Conservation (phyloP, 2,329 filamentous ascomycete species). For the Bipolaris zeicola region DNA sequence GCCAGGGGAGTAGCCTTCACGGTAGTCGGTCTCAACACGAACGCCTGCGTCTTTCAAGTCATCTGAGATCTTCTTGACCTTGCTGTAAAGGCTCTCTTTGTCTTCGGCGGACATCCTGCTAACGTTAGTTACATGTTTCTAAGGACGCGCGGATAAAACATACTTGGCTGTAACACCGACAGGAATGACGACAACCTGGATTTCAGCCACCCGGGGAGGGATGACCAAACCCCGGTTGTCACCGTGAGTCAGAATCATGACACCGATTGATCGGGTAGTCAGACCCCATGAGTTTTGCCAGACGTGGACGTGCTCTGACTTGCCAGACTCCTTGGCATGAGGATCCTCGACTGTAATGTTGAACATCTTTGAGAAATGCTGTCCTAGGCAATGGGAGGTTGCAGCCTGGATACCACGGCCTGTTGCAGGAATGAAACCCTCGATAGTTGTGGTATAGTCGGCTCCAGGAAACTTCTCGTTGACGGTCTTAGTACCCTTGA, state of each 20-base stretch:
- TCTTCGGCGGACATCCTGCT: conserved; percentile 67
- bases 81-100: conserved; percentile 73
- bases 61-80: conserved; percentile 72
- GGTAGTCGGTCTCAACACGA: conserved; percentile 78
- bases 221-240: conserved; percentile 95
- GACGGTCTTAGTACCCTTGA: conserved; percentile 92
- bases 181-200: conserved; percentile 85
- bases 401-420: conserved; percentile 96
- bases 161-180: conserved; percentile 92
- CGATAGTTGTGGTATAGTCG: conserved; percentile 94
- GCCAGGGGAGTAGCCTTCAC: conserved; percentile 87
- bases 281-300: conserved; percentile 99
- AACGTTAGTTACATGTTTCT: conserved; percentile 7
- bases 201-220: conserved; percentile 85
- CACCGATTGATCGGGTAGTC: conserved; percentile 94
- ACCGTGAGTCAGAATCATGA: conserved; percentile 98
- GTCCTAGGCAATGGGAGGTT: conserved; percentile 91
- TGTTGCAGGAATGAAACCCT: conserved; percentile 95
- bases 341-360: conserved; percentile 97
- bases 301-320: conserved; percentile 75
- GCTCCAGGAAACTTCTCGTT: conserved; percentile 98
- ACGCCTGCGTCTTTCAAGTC: conserved; percentile 75
- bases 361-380: conserved; percentile 99
- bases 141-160: conserved; percentile 33
- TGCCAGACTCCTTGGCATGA: conserved; percentile 64